Evolutionary conservation across 805 yeast genomes (phyloP).

Genomic region (Candida pseudoglaebosa): DNA sequence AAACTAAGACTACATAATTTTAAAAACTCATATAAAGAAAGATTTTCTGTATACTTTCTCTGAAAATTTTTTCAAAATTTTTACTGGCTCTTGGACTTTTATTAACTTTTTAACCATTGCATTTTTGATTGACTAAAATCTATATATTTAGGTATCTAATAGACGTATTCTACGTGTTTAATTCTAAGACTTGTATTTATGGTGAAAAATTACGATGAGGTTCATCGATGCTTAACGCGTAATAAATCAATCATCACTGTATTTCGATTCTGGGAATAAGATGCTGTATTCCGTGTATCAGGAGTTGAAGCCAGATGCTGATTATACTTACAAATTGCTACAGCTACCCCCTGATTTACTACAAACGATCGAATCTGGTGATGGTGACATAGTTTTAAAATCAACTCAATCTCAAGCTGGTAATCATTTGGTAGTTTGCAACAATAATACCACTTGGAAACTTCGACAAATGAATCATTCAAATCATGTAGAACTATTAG

Average conservation of each 20-base stretch:
- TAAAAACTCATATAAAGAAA: too few species aligned
- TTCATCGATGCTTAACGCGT: too few species aligned
- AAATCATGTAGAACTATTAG: slow-evolving; percentile 65
- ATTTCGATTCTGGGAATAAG: background rate
- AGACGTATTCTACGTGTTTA: background rate
- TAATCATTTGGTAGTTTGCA: slow-evolving; percentile 56
- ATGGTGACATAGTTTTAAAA: slow-evolving; percentile 31
- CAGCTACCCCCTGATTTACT: slow-evolving; percentile 52
- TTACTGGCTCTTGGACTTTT: too few species aligned
- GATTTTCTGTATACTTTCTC: too few species aligned
- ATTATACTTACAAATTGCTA: slow-evolving; percentile 42
- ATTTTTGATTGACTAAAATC: too few species aligned
- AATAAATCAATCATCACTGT: background rate
- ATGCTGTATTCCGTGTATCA: slow-evolving; percentile 12
- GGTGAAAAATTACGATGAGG: too few species aligned
- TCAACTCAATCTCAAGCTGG: slow-evolving; percentile 21
- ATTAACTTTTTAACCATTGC: too few species aligned
- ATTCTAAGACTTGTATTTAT: too few species aligned
- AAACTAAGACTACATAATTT: slow-evolving; percentile 37
- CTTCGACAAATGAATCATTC: slow-evolving; percentile 83
- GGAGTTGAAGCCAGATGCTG: slow-evolving; percentile 10
- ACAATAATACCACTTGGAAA: slow-evolving; percentile 54
- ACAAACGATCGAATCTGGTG: slow-evolving; percentile 24
- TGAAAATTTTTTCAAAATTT: too few species aligned
- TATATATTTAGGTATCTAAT: slow-evolving; percentile 1